A percentile compares a stretch with the other conserved stretches of the same genome.
phyloP scores from a whole-genome alignment of 148 eudicot genomes.

The Cornus controversa region DNA sequence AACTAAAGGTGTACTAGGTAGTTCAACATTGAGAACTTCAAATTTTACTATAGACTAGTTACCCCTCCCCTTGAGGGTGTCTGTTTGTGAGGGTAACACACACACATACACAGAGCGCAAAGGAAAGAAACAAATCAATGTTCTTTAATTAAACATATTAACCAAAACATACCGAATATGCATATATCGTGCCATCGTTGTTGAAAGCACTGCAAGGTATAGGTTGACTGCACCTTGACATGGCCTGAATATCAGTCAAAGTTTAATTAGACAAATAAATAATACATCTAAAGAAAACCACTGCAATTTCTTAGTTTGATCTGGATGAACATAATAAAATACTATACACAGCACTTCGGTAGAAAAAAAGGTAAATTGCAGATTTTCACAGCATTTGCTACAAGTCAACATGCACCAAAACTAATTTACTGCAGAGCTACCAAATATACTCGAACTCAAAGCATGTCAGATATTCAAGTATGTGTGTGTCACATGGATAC shows the following conservation, averaged over 20 bases:
- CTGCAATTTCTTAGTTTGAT: not conserved
- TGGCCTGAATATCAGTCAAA: slow-evolving; percentile 47
- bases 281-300: not conserved
- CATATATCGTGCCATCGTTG: slow-evolving; percentile 82
- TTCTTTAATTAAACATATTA: slow-evolving; percentile 3
- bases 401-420: not conserved
- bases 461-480: too few relatives aligned
- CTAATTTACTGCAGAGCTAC: not conserved
- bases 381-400: not conserved
- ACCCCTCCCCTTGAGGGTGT: too few relatives aligned
- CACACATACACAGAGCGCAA: too few relatives aligned
- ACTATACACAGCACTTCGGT: not conserved
- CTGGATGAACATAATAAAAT: not conserved
- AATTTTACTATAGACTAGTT: too few relatives aligned
- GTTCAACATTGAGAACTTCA: too few relatives aligned
- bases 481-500: too few relatives aligned
- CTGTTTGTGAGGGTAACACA: too few relatives aligned
- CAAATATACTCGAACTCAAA: not conserved
- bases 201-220: slow-evolving; percentile 83
- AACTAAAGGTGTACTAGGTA: too few relatives aligned
- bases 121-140: not conserved
- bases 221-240: slow-evolving; percentile 86
- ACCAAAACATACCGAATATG: slow-evolving; percentile 66
- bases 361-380: not conserved
- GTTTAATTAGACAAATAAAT: slow-evolving; percentile 6